Evolutionary conservation across 352 stramenopile genomes (phyloP), one percentile per base, ranked within the genome.

Genomic region (Bremia lactucae): DNA sequence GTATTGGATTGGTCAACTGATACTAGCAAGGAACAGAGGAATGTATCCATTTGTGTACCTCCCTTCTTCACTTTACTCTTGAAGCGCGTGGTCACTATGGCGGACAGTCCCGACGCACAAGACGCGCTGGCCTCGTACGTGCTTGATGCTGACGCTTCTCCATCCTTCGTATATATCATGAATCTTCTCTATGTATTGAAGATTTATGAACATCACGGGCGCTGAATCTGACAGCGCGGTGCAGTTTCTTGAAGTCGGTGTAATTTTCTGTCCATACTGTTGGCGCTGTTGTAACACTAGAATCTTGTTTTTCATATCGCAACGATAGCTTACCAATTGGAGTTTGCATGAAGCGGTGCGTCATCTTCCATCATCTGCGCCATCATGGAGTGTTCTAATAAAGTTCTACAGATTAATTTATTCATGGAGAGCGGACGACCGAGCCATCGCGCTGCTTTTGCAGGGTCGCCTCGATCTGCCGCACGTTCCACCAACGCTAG

Each of bases 151-250:
- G 20, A 11, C n/a, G 4, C 18, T 21, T 13, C 23, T 2, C 20
- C 14, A 9, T 4, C 15, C 26, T 10, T 29, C 0, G 3, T 46
- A 15, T 44, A 11, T 49, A 15, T 38, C 13, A 36, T 5, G 39
- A 14, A 13, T 0, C 14, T 16, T 24, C 39, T 5, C 18, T 23
- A 9, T 21, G 33, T 33, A 8, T 29, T 26, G 5, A 1, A 92
- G 79, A 33, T 92, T 92, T 48, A 89, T 92, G 79, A 78, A 51
- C 62, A 86, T 92, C 59, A 92, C 79, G 5, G 76, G 79, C 18
- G 72, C 74, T 10, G 75, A 84, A 39, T 64, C 68, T 2, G 58
- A 48, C 21, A 83, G 71, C 33, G 79, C 79, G 16, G 41, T 65
- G 33, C 79, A 89, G 51, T 92, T 70, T 47, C 58, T 92, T 7